Evolutionary conservation across 345 rosid species (phyloP), one percentile per base, ranked within the genome.

Genomic region (Sisymbrium altissimum): DNA sequence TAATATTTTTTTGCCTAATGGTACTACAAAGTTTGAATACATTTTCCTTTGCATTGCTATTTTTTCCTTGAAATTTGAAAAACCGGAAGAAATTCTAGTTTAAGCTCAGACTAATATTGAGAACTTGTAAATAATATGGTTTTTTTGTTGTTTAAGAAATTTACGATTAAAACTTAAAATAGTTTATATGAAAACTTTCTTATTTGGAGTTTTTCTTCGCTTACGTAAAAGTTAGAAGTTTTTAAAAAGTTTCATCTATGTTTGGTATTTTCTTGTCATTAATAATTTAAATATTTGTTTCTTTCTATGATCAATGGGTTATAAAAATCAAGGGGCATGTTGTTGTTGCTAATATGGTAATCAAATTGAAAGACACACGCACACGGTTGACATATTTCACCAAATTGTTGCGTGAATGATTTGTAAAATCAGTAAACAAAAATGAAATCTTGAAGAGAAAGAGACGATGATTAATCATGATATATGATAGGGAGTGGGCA

Each of bases 361-460:
- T 40, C 76, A 50, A 72, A 32, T 72, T 4, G 32, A 63, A 27
- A 29, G n/a, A n/a, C 13, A 50, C 21, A 19, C 44, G 43, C 70
- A 72, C 76, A 72, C 76, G 70, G 23, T 53, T 72, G 63, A 53
- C 36, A 72, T 41, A 63, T 40, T 52, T 29, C 63, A 63, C 32
- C 36, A 49, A 70, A 57, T 17, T 58, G 18, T 60, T 10, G 23
- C 64, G 63, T 41, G 35, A 25, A 62, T 72, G 70, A 63, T 64
- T 63, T 41, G 44, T 9, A 64, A 53, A 4, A 53, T 64, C 45
- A 63, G 55, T 72, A 56, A 50, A 41, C 35, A 9, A 64, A 72
- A 64, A 40, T 30, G 64, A 72, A 72, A 72, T 43, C 76, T 54
- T 72, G 70, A 53, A 72, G 70, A 64, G 64, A 64, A 72, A 72